Evolutionary conservation across 441 rosid genomes (phyloP).

Genomic region (Theobroma grandiflorum): DNA sequence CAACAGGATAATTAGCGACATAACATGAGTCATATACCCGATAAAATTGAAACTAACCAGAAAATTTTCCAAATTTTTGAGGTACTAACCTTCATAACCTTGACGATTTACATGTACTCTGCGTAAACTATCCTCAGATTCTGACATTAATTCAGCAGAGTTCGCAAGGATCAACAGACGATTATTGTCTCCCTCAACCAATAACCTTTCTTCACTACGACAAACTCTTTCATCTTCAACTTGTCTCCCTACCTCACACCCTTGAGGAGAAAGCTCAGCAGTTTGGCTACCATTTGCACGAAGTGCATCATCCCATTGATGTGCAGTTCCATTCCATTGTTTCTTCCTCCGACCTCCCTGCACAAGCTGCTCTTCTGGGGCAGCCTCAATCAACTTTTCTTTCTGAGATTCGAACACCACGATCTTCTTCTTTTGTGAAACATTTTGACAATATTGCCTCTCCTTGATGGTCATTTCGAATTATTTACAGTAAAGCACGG

Average conservation of each 20-base stretch:
- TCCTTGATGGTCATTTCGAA: slow-evolving; percentile 10
- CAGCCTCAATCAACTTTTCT: background rate
- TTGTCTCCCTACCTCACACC: background rate
- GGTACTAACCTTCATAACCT: slow-evolving; percentile 12
- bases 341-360: background rate
- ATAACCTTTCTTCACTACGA: background rate
- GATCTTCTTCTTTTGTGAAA: slow-evolving; percentile 7
- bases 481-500: background rate
- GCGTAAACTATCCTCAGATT: slow-evolving; percentile 16
- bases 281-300: background rate
- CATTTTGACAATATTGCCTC: slow-evolving; percentile 10
- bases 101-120: background rate
- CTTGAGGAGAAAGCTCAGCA: background rate
- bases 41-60: background rate
- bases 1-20: background rate
- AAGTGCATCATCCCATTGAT: background rate
- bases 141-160: slow-evolving; percentile 29
- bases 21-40: background rate
- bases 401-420: background rate
- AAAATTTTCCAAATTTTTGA: background rate
- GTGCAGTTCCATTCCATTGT: background rate
- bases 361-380: background rate
- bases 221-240: slow-evolving; percentile 2
- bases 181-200: slow-evolving; percentile 10
- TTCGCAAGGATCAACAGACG: slow-evolving; percentile 26